Evolutionary conservation across 441 rosid genomes (phyloP), one percentile per base, ranked within the genome.

Genomic region (Heliophila coronopifolia): DNA sequence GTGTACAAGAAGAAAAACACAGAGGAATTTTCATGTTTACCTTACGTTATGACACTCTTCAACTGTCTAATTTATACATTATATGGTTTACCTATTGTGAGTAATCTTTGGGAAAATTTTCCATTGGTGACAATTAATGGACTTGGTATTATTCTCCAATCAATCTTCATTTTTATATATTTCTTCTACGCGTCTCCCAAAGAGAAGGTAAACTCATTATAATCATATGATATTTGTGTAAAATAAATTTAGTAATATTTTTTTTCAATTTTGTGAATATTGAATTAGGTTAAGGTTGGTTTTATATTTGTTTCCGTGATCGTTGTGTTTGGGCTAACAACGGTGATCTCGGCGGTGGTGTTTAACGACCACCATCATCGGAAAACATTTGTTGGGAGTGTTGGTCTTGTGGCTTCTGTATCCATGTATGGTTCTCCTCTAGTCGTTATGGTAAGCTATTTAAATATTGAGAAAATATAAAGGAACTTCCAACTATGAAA

Each of bases 361-460:
- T 59, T 84, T 38, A 76, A 79, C 16, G 82, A 77, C 50, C 94
- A 77, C 51, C 79, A 46, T 19, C 77, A 65, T 39, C 84, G 94
- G 17, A 84, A 73, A 65, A 38, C 72, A 6, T 69, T 81, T 15
- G 77, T 75, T 1, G 94, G 94, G 18, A 73, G 77, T 41, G 43
- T 83, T 17, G 94, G 85, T 12, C 63, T 86, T 3, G 73, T 70
- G 27, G 79, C 78, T 51, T 77, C 94, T 4, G 51, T 72, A 23
- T 72, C 77, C 28, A 90, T 90, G 97, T 90, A 90, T 33, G 80
- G 67, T 46, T 74, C 94, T 39, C 95, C 95, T 2, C 73, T 90
- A 9, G 78, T 81, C 13, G 92, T 22, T 27, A 67, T 90, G 80
- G 95, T 81, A 38, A 76, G 87, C 40, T 14, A 23, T 2, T n/a